Evolutionary conservation across 805 yeast species (phyloP).

Genomic region (Diddensiella santjacobensis): DNA sequence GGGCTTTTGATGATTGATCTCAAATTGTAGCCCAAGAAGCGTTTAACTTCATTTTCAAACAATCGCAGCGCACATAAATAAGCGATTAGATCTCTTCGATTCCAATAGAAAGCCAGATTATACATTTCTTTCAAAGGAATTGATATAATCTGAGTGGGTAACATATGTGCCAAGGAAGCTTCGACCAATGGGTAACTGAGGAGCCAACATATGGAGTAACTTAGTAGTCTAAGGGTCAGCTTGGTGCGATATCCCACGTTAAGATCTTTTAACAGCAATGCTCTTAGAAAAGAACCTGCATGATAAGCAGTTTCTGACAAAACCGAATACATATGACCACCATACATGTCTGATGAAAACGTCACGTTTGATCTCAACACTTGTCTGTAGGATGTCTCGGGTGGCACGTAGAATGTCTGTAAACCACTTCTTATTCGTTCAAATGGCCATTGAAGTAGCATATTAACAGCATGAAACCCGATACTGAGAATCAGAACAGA

Average conservation of each 20-base stretch:
- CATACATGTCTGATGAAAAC: constrained; percentile 3
- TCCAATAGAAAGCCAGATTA: constrained; percentile 1
- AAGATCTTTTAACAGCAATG: neutral
- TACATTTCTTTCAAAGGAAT: constrained; percentile 4
- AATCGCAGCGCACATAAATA: neutral
- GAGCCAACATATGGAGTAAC: neutral
- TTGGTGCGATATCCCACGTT: neutral
- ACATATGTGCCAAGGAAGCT: neutral
- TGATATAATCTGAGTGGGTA: neutral
- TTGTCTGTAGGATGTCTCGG: neutral
- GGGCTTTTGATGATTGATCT: neutral
- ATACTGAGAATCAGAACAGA: neutral
- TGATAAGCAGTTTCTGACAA: neutral
- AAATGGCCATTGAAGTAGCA: constrained; percentile 12
- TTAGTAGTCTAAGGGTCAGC: neutral
- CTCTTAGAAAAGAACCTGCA: neutral
- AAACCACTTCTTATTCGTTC: constrained; percentile 5
- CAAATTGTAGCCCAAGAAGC: too few species aligned
- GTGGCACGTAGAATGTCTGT: constrained; percentile 6
- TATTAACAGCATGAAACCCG: constrained; percentile 1
- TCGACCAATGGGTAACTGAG: constrained; percentile 7
- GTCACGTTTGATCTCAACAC: neutral
- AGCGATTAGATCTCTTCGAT: neutral
- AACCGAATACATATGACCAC: constrained; percentile 4
- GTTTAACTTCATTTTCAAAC: neutral